Evolutionary conservation across 192 early-diverging fungal genomes (phyloP).

Genomic region (Rhizophagus prolifer): DNA sequence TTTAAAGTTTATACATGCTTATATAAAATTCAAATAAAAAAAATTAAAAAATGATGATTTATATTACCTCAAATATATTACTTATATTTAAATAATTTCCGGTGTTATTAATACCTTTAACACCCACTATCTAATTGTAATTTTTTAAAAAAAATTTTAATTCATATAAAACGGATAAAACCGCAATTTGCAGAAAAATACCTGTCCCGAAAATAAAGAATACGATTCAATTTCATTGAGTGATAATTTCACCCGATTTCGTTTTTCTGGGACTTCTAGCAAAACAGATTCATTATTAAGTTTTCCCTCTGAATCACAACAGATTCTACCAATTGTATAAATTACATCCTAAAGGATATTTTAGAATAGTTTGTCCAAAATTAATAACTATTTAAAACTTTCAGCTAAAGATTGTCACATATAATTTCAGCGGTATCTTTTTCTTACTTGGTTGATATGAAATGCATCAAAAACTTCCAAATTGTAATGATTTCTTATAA

Average conservation of each 20-base stretch:
- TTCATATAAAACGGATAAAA: background rate
- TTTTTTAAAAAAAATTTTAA: background rate
- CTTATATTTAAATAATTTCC: constrained; percentile 4
- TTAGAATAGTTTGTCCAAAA: constrained; percentile 31
- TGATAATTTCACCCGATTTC: constrained; percentile 66
- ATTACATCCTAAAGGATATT: constrained; percentile 59
- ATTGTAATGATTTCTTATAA: constrained; percentile 37
- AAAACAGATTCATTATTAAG: constrained; percentile 71
- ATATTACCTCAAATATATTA: constrained; percentile 21
- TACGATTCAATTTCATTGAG: constrained; percentile 57
- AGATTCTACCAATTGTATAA: constrained; percentile 76
- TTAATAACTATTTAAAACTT: background rate
- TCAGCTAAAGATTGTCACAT: background rate
- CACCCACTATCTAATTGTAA: constrained; percentile 8
- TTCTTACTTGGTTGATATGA: constrained; percentile 22
- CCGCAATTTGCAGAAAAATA: background rate
- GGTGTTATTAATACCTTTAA: constrained; percentile 7
- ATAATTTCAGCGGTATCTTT: no score
- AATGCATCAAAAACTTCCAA: constrained; percentile 34
- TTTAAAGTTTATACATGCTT: background rate
- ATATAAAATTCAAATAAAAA: no score
- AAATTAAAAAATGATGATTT: no score
- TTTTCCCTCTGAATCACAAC: constrained; percentile 66
- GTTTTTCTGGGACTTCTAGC: constrained; percentile 76
- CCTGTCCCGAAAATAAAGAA: constrained; percentile 87